Evolutionary conservation across 805 yeast species (phyloP).

Genomic region (Suhomyces pyralidae): DNA sequence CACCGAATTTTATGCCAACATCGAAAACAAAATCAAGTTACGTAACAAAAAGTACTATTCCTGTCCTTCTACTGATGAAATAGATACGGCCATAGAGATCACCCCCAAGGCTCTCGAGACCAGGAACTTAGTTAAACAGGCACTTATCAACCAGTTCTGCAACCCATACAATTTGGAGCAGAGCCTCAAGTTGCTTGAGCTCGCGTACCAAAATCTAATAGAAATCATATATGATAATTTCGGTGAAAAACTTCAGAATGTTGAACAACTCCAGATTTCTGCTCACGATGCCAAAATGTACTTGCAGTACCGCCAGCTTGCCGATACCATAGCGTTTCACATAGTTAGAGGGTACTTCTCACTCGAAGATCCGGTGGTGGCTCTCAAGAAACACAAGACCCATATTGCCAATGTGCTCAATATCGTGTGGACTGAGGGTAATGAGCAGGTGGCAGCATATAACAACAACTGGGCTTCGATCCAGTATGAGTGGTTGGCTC

Average conservation of each 20-base stretch:
- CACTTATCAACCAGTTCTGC: conserved; percentile 29
- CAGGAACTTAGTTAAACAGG: conserved; percentile 36
- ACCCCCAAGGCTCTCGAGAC: conserved; percentile 39
- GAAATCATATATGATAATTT: conserved; percentile 19
- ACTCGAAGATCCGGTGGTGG: conserved; percentile 53
- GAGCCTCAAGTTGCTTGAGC: conserved; percentile 27
- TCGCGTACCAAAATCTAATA: conserved; percentile 31
- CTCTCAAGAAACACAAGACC: conserved; percentile 60
- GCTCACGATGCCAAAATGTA: conserved; percentile 30
- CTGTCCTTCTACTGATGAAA: conserved; percentile 22
- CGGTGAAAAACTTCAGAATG: conserved; percentile 3
- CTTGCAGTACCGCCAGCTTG: conserved; percentile 39
- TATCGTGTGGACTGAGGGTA: conserved; percentile 22
- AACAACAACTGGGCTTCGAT: conserved; percentile 50
- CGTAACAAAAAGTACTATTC: conserved; percentile 37
- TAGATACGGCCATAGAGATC: conserved; percentile 28
- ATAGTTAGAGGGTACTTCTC: conserved; percentile 61
- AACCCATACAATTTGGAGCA: conserved; percentile 33
- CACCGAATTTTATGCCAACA: conserved; percentile 30
- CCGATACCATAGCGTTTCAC: conserved; percentile 63
- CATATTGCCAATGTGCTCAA: conserved; percentile 55
- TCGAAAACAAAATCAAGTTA: conserved; percentile 32
- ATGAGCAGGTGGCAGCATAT: conserved; percentile 8
- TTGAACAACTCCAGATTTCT: conserved; percentile 9
- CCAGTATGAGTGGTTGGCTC: conserved; percentile 68